These are phyloP conservation scores for Stylosanthes scabra DNA, from an alignment of 331 rosid species.

Conservation along the genomic window DNA sequence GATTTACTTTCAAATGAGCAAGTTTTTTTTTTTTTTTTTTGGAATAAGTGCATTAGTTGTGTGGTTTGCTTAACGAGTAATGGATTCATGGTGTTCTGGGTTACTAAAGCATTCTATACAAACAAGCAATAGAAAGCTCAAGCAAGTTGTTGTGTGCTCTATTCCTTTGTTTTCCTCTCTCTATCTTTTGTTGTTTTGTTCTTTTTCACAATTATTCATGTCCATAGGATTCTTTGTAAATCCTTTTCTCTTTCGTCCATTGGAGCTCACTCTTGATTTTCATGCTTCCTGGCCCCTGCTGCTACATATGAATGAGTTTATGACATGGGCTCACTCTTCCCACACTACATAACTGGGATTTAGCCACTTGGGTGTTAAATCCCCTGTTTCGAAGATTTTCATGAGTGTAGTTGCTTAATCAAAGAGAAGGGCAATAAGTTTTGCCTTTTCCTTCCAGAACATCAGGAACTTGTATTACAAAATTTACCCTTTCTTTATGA, in stretches of 20 bases:
- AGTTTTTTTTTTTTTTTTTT: background rate
- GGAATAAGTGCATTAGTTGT: background rate
- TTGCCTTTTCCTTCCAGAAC: slow-evolving; percentile 28
- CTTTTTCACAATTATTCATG: background rate
- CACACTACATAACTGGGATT: background rate
- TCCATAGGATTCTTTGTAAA: background rate
- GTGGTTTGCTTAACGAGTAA: slow-evolving; percentile 14
- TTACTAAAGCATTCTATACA: slow-evolving; percentile 22
- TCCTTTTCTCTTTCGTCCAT: background rate
- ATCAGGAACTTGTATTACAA: slow-evolving; percentile 6
- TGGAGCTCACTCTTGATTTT: background rate
- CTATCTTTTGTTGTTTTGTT: background rate
- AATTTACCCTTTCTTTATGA: background rate
- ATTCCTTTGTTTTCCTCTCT: background rate
- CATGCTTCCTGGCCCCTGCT: background rate
- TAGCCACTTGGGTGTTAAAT: background rate
- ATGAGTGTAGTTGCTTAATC: slow-evolving; percentile 24
- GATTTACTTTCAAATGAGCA: slow-evolving; percentile 39
- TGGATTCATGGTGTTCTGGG: slow-evolving; percentile 10
- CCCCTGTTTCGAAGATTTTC: background rate
- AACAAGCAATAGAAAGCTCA: background rate
- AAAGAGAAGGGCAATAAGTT: slow-evolving; percentile 22
- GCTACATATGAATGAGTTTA: background rate
- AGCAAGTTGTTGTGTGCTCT: background rate
- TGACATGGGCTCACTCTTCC: background rate